Evolutionary conservation across 352 stramenopile species (phyloP), one percentile per base, ranked within the genome.

Genomic region (Phytophthora syringae): DNA sequence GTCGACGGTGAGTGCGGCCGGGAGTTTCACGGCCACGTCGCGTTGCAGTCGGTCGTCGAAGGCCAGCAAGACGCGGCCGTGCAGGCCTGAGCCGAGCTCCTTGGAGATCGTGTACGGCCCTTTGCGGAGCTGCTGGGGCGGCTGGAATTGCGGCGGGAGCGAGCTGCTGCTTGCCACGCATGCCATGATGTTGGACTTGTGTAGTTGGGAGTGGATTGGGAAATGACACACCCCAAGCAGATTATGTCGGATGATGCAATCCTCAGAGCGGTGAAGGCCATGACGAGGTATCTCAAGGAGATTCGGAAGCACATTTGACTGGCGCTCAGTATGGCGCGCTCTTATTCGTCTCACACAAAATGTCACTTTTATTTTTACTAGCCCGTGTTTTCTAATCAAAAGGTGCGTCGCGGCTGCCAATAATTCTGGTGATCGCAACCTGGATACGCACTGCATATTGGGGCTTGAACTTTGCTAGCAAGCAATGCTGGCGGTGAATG

Each of bases 1-100:
- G 27, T 71, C 49, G 22, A 62, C 22, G 4, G 44, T 67, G n/a
- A 89, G 72, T 18, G 74, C 82, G 5, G 79, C 74, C n/a, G 82
- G 80, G 9, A 92, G 64, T 61, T 93, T 93, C n/a, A 93, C 65
- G n/a, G 82, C 84, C n/a, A 93, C 84, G 57, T 79, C 52, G 49
- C 71, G 55, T 32, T 79, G 66, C 39, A 71, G 37, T 49, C 55
- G 60, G 53, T 86, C 70, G 53, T 93, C 82, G 24, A 77, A 70
- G 18, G 84, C 82, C 36, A 89, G 63, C 27, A 91, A 49, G 36
- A 93, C 84, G 52, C 78, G 79, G 28, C 84, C 84, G 52, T 93
- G 80, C 39, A 90, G 76, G 0, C 82, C 84, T 1, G 80, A 77
- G 37, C 82, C 80, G 28, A 93, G 77, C 55, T 90, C 80, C 40